Evolutionary conservation across 192 early-diverging fungal genomes (phyloP), one percentile per base, ranked within the genome.

Genomic region (Anaeromyces robustus): DNA sequence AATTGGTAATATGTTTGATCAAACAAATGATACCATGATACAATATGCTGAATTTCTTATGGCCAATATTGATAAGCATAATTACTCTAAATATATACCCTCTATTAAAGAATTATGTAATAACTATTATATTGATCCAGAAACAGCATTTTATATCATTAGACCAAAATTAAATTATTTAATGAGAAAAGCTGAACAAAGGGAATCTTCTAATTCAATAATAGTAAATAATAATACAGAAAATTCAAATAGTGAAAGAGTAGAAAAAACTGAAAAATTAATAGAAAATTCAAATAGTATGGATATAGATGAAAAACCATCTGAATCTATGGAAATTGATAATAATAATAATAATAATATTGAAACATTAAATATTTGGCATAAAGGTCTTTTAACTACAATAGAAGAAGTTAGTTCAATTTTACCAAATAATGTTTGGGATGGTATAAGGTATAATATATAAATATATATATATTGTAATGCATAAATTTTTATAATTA

Each of bases 1-100:
- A 30, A 79, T 92, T 12, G 89, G 88, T 29, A 87, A 87, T 80
- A 79, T 90, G 30, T 86, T 86, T 30, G 93, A 94, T 80, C 89
- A 87, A 34, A 87, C 90, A 7, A 41, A 92, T 22, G 83, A 88
- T 13, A 89, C 87, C 0, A 84, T 93, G 22, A 78, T 92, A 13
- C 93, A 94, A 81, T 91, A 88, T 77, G 82, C 87, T 30, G 92
- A 95, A 29, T 90, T 95, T 30, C 77, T 95, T 22, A 83, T 86
- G 5, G 78, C 83, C 4, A 86, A 86, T 59, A 82, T 90, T 37
- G 87, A 92, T 31, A 81, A 81, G 5, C 86, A 88, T 14, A 85
- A 83, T 28, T 91, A 89, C 78, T 81, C 82, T 78, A 77, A 59
- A 0, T 30, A 87, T 43, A 86, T 92, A 4, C 92, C 93, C 14